phyloP scores from a whole-genome alignment of 2,329 filamentous ascomycete genomes.

The Monascus ruber region DNA sequence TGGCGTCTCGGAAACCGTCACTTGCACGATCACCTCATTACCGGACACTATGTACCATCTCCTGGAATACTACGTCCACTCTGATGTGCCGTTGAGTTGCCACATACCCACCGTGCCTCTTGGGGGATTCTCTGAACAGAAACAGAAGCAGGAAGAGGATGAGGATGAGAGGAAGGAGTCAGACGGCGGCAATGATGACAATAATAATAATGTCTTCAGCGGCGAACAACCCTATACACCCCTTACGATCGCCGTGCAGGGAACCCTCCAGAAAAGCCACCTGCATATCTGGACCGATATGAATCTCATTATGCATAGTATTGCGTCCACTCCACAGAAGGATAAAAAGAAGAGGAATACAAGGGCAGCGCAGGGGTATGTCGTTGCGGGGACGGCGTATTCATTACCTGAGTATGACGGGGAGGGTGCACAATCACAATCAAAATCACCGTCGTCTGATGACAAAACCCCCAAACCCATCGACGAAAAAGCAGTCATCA shows the following conservation, averaged over 20 bases:
- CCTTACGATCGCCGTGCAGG: constrained; percentile 76
- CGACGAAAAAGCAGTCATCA: constrained; percentile 34
- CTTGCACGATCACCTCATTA: constrained; percentile 40
- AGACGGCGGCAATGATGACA: constrained; percentile 11
- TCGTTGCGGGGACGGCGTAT: constrained; percentile 82
- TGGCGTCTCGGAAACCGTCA: constrained; percentile 56
- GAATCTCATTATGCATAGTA: constrained; percentile 70
- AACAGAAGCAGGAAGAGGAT: constrained; percentile 20
- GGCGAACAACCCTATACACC: constrained; percentile 47
- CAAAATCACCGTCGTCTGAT: neutral
- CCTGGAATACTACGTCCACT: constrained; percentile 86
- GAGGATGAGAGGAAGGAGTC: constrained; percentile 42
- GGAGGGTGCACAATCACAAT: neutral
- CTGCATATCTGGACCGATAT: constrained; percentile 82
- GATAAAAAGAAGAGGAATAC: constrained; percentile 46
- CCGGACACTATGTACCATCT: constrained; percentile 45
- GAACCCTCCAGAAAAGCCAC: constrained; percentile 78
- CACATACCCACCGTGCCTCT: constrained; percentile 72
- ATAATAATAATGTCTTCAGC: constrained; percentile 1
- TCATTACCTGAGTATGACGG: constrained; percentile 59
- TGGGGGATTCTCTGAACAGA: constrained; percentile 13
- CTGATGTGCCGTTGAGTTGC: constrained; percentile 84
- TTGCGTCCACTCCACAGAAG: constrained; percentile 17
- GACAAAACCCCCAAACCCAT: constrained; percentile 1
- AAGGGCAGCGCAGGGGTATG: constrained; percentile 50